A percentile compares a stretch with the other conserved stretches of the same genome.
phyloP scores from a whole-genome alignment of 306 rosid genomes.

The Albizia julibrissin region DNA sequence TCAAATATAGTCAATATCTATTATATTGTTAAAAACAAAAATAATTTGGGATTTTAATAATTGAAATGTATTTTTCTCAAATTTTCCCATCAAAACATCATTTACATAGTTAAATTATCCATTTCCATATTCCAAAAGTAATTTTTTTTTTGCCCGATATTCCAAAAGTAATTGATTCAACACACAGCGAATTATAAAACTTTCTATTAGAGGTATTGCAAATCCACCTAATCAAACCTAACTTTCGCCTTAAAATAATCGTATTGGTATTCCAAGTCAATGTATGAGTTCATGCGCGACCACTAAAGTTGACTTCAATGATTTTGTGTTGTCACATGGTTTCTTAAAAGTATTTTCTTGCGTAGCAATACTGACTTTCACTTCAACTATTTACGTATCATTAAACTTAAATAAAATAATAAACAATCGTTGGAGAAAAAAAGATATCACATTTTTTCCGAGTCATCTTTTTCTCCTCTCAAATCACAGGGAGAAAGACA shows the following conservation, averaged over 20 bases:
- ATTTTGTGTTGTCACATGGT: neutral
- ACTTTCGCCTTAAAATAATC: constrained; percentile 14
- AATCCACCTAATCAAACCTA: constrained; percentile 38
- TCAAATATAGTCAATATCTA: too few relatives aligned
- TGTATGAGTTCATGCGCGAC: constrained; percentile 9
- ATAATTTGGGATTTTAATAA: too few relatives aligned
- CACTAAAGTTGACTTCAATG: constrained; percentile 31
- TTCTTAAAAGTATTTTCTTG: constrained; percentile 18
- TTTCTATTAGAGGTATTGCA: constrained; percentile 26
- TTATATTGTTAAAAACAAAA: too few relatives aligned
- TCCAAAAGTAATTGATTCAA: constrained; percentile 1
- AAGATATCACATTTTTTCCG: neutral
- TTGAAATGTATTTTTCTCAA: too few relatives aligned
- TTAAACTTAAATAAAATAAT: neutral
- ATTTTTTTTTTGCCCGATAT: too few relatives aligned
- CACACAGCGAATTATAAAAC: constrained; percentile 7
- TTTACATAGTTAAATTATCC: constrained; percentile 14
- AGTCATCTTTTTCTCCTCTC: neutral
- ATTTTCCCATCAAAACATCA: neutral
- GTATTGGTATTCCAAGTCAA: constrained; percentile 12
- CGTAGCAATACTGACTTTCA: constrained; percentile 18
- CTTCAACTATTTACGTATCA: constrained; percentile 14
- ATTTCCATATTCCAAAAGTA: constrained; percentile 2
- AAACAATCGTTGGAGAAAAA: neutral
- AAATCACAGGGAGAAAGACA: neutral